Evolutionary conservation across 1,284 basidiomycete species (phyloP).

Genomic region (Cutaneotrichosporon sp.): DNA sequence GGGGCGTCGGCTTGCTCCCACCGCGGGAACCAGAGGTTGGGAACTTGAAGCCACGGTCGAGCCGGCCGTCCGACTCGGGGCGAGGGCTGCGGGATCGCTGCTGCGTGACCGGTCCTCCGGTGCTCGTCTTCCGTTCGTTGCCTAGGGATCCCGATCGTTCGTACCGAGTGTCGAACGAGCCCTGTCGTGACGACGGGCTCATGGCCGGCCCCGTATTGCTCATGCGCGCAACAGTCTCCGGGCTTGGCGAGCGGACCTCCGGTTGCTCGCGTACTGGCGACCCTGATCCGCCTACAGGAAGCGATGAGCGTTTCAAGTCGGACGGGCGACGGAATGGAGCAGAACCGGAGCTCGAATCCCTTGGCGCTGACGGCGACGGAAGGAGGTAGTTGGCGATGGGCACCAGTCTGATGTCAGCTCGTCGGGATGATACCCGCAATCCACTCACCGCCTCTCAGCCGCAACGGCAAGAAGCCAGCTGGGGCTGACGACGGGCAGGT

Average conservation of each 20-base stretch:
- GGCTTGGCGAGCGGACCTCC: slow-evolving; percentile 43
- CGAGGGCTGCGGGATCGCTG: slow-evolving; percentile 45
- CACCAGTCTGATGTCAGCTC: slow-evolving; percentile 64
- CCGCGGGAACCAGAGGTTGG: slow-evolving; percentile 24
- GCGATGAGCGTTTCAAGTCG: slow-evolving; percentile 39
- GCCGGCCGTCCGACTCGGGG: slow-evolving; percentile 50
- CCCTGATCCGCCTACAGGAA: slow-evolving; percentile 34
- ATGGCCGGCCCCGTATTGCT: slow-evolving; percentile 38
- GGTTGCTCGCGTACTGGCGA: slow-evolving; percentile 25
- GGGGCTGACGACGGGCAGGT: slow-evolving; percentile 85
- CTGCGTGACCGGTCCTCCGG: background rate
- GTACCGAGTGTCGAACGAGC: too few relatives aligned
- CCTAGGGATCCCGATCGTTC: slow-evolving; percentile 9
- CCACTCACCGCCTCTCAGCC: slow-evolving; percentile 68
- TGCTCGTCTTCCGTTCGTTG: background rate
- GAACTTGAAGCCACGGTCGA: slow-evolving; percentile 52
- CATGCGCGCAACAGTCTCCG: slow-evolving; percentile 52
- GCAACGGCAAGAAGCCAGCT: slow-evolving; percentile 86
- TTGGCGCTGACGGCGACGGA: slow-evolving; percentile 61
- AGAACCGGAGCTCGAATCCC: slow-evolving; percentile 55
- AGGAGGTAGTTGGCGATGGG: slow-evolving; percentile 80
- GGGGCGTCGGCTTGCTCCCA: background rate
- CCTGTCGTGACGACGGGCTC: slow-evolving; percentile 18
- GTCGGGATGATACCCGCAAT: too few relatives aligned
- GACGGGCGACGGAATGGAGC: slow-evolving; percentile 55